Conservation (phyloP, 805 yeast genomes). For the Wickerhamomyces strasburgensis region DNA sequence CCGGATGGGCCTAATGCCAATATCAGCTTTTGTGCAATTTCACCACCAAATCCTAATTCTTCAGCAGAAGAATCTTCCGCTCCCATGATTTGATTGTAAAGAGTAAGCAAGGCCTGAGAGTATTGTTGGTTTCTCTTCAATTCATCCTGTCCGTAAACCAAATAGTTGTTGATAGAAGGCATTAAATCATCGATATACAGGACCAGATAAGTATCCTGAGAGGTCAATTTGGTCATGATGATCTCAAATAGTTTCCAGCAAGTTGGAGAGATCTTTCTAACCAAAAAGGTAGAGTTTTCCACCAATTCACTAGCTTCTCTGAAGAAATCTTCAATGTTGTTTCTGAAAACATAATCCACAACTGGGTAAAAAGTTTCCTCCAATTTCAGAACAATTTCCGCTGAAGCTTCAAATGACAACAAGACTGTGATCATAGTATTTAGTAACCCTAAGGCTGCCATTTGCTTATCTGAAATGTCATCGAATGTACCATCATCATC, state of each 20-base stretch:
- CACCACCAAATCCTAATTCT: constrained; percentile 57
- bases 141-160: constrained; percentile 53
- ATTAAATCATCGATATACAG: constrained; percentile 70
- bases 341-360: constrained; percentile 58
- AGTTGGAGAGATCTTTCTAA: constrained; percentile 55
- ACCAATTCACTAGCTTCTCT: constrained; percentile 75
- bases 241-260: constrained; percentile 71
- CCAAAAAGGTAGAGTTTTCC: constrained; percentile 58
- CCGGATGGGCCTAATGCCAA: constrained; percentile 48
- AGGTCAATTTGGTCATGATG: constrained; percentile 34
- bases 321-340: constrained; percentile 67
- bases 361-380: constrained; percentile 69
- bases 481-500: constrained; percentile 32
- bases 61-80: constrained; percentile 46
- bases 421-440: constrained; percentile 80
- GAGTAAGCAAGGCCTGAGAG: constrained; percentile 43
- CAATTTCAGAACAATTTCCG: constrained; percentile 55
- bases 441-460: constrained; percentile 77
- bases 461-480: constrained; percentile 60
- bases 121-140: constrained; percentile 43
- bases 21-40: constrained; percentile 59
- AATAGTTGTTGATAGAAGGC: constrained; percentile 69
- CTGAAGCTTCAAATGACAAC: constrained; percentile 76
- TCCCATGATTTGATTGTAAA: constrained; percentile 39
- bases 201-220: constrained; percentile 44